A percentile compares a stretch with the other conserved stretches of the same genome.
Evolutionary conservation across 176 grass and related monocot species (phyloP).

Genomic region (Phoenix roebelenii): DNA sequence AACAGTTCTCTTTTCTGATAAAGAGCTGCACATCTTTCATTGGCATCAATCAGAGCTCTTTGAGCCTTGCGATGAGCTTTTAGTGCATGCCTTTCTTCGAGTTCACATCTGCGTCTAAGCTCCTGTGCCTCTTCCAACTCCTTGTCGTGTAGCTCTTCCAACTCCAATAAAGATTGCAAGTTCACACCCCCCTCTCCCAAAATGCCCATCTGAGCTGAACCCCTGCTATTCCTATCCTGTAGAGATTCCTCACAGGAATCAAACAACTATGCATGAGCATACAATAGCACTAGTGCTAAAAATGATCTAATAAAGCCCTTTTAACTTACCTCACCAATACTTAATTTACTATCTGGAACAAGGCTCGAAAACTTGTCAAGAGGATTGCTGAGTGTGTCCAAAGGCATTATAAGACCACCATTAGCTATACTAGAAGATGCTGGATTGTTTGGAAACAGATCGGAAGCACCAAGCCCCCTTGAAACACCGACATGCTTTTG

Average conservation of each 20-base stretch:
- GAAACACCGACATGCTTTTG: no score
- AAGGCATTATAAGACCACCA: no score
- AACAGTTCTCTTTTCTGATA: slow-evolving; percentile 62
- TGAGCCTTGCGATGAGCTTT: slow-evolving; percentile 80
- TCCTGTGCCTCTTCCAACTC: slow-evolving; percentile 86
- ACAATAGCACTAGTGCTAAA: no score
- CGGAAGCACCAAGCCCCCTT: no score
- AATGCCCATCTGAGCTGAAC: slow-evolving; percentile 15
- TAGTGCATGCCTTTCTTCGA: slow-evolving; percentile 81
- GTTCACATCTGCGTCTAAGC: slow-evolving; percentile 58
- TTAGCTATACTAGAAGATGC: no score
- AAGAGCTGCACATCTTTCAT: slow-evolving; percentile 73
- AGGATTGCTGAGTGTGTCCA: no score
- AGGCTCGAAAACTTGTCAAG: no score
- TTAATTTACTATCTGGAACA: no score
- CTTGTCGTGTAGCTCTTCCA: slow-evolving; percentile 71
- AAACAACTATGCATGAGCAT: not conserved
- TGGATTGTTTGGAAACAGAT: no score
- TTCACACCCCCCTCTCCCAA: slow-evolving; percentile 24
- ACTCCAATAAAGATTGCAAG: slow-evolving; percentile 55
- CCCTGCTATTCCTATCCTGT: slow-evolving; percentile 27
- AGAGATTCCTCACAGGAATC: slow-evolving; percentile 3
- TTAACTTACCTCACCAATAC: no score
- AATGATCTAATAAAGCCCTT: no score
- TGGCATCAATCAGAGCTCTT: slow-evolving; percentile 74